These are phyloP conservation scores for Poteriospumella lacustris DNA, from an alignment of 108 stramenopile genomes.

Conservation along the genomic window DNA sequence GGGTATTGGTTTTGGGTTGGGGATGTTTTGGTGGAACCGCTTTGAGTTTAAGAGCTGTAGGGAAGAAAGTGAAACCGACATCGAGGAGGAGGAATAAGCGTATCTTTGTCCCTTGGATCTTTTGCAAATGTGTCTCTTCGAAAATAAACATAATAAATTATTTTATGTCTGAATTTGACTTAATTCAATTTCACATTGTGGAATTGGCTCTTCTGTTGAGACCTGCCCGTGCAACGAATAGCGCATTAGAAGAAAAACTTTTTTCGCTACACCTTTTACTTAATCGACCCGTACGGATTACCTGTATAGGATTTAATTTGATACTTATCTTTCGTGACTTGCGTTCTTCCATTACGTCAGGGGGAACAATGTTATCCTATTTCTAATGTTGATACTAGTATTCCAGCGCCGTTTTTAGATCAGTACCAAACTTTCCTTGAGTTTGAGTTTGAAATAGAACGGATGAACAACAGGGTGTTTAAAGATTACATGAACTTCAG, in stretches of 20 bases:
- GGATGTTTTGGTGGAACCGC: conserved; percentile 6
- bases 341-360: conserved; percentile 6
- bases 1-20: conserved; percentile 6
- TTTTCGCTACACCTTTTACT: conserved; percentile 8
- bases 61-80: conserved; percentile 7
- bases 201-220: conserved; percentile 7
- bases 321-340: conserved; percentile 8
- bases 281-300: conserved; percentile 7
- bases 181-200: conserved; percentile 9
- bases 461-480: conserved; percentile 7
- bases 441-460: conserved; percentile 8
- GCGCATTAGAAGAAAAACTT: conserved; percentile 8
- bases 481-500: conserved; percentile 8
- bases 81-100: conserved; percentile 6
- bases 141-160: conserved; percentile 10
- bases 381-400: conserved; percentile 9
- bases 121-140: conserved; percentile 7
- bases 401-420: conserved; percentile 7
- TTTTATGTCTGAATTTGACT: conserved; percentile 9
- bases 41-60: conserved; percentile 8
- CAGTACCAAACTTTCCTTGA: conserved; percentile 7
- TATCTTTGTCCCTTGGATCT: conserved; percentile 7
- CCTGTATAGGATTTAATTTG: conserved; percentile 8
- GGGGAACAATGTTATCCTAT: conserved; percentile 7
- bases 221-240: conserved; percentile 6